phyloP scores from a whole-genome alignment of 208 protist genomes.

The Blechomonas ayalai region DNA sequence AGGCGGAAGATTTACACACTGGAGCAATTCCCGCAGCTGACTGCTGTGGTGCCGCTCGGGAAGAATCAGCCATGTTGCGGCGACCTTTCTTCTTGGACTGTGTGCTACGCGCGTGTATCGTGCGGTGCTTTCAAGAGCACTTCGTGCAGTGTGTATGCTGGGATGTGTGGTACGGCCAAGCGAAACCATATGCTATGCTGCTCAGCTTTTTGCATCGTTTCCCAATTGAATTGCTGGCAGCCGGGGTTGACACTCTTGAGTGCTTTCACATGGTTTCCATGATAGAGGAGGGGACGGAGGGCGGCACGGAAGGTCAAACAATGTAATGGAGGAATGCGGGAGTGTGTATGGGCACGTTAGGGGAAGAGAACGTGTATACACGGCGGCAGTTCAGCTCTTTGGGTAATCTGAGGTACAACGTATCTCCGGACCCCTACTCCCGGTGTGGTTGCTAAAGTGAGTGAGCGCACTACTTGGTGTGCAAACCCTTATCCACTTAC shows the following conservation, averaged over 20 bases:
- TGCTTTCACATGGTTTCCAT: slow-evolving; percentile 56
- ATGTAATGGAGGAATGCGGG: background rate
- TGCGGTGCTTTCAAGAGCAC: slow-evolving; percentile 72
- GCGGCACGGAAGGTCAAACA: background rate
- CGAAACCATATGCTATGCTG: slow-evolving; percentile 18
- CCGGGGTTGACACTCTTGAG: slow-evolving; percentile 25
- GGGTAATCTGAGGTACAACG: too few species aligned
- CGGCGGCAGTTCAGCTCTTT: too few species aligned
- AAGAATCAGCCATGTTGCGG: slow-evolving; percentile 31
- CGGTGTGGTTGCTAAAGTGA: too few species aligned
- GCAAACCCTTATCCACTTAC: too few species aligned
- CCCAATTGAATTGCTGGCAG: slow-evolving; percentile 41
- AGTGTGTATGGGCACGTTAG: too few species aligned
- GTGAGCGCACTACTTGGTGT: too few species aligned
- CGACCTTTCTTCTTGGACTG: slow-evolving; percentile 51
- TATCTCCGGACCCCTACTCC: too few species aligned
- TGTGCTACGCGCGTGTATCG: slow-evolving; percentile 45
- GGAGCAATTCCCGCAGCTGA: slow-evolving; percentile 9
- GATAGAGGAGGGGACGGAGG: slow-evolving; percentile 23
- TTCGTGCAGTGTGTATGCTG: slow-evolving; percentile 28
- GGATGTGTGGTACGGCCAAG: slow-evolving; percentile 3
- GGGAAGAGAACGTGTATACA: too few species aligned
- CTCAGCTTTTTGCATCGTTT: slow-evolving; percentile 38
- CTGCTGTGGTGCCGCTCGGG: slow-evolving; percentile 66
- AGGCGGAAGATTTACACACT: slow-evolving; percentile 7